These are phyloP conservation scores for Cladosporium sp. DNA, from an alignment of 2,329 filamentous ascomycete genomes.

Conservation along the genomic window DNA sequence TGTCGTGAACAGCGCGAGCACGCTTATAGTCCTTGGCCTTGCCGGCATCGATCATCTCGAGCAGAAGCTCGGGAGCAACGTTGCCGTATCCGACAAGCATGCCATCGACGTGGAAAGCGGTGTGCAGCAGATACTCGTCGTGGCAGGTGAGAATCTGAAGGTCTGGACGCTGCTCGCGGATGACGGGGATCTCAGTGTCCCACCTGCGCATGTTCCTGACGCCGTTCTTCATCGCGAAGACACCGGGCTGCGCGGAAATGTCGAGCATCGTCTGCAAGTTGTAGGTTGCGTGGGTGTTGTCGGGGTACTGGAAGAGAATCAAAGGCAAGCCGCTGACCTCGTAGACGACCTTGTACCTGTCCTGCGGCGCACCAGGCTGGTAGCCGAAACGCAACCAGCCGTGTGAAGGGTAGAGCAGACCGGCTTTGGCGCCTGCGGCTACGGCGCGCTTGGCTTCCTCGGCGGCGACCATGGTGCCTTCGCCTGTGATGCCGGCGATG, in stretches of 20 bases:
- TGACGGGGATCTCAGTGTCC: constrained; percentile 54
- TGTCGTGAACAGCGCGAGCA: constrained; percentile 49
- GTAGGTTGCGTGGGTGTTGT: constrained; percentile 52
- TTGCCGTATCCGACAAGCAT: constrained; percentile 54
- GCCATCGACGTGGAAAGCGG: constrained; percentile 50
- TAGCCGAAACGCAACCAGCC: constrained; percentile 56
- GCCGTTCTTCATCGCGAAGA: constrained; percentile 56
- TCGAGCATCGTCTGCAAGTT: constrained; percentile 51
- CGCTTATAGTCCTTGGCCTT: constrained; percentile 47
- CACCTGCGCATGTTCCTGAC: constrained; percentile 55
- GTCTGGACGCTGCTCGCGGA: constrained; percentile 46
- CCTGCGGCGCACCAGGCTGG: constrained; percentile 50
- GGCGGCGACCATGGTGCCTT: constrained; percentile 51
- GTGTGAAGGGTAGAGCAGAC: constrained; percentile 51
- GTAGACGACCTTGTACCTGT: constrained; percentile 49
- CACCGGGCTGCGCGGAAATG: constrained; percentile 49
- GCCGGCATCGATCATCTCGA: constrained; percentile 50
- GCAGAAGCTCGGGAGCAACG: constrained; percentile 48
- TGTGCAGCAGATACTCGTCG: constrained; percentile 52
- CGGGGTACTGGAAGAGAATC: constrained; percentile 51
- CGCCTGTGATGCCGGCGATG: constrained; percentile 51
- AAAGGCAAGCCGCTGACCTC: constrained; percentile 48
- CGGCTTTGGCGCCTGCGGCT: constrained; percentile 49
- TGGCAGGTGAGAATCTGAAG: constrained; percentile 51
- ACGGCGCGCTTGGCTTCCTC: constrained; percentile 49